Evolutionary conservation across 352 stramenopile genomes (phyloP), one percentile per base, ranked within the genome.

Genomic region (Pythium pyrilobum): DNA sequence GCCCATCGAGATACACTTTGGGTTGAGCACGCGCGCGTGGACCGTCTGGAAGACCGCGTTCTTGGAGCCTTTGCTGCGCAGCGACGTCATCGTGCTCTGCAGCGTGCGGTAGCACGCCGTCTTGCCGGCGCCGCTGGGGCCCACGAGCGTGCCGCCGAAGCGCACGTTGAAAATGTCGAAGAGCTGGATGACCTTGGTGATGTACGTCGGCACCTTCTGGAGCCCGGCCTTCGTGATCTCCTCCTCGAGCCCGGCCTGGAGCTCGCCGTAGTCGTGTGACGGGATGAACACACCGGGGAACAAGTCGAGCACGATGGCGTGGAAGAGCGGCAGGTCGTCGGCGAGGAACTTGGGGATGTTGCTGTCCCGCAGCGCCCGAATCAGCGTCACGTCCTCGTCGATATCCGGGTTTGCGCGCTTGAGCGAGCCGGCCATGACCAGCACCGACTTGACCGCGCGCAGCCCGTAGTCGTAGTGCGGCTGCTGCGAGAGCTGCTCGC

Each of bases 391-490:
- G 52, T 89, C 69, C 54, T 93, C 83, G 41, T 89, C 70, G 9
- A 72, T 59, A 16, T 59, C 63, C 11, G 67, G 64, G 28, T 71
- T 70, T 18, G 62, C 64, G 7, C 85, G 67, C 57, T 94, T 94
- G 21, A 96, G 64, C 5, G 69, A 55, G 4, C 85, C 86, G 8
- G 85, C 85, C 69, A 92, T 90, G 29, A 92, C 89, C 5, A 96
- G 63, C 45, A 96, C 86, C 0, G 77, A 71, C 58, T 96, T 96
- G 15, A 96, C 63, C 33, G 86, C 86, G 29, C 87, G 67, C 24
- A 96, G 62, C 24, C 87, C 87, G 63, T 96, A 96, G 68, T 96
- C 87, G 62, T 96, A 96, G 63, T 96, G 87, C 38, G 90, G 77
- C 64, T 96, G 85, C 38, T 69, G 93, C n/a, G 84, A 96, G 27